These are phyloP conservation scores for Starmera pachycereana DNA, from an alignment of 805 yeast species.

Conservation along the genomic window DNA sequence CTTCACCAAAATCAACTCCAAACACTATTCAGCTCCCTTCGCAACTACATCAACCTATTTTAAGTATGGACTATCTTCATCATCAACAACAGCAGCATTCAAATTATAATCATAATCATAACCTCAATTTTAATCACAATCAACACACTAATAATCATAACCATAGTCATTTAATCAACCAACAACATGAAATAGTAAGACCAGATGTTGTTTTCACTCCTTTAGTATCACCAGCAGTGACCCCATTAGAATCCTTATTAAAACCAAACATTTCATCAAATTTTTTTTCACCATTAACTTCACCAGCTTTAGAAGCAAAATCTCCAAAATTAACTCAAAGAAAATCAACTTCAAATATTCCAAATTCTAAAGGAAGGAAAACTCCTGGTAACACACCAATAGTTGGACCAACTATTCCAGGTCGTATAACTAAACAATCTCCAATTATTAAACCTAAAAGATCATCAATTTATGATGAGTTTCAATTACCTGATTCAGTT, in stretches of 20 bases:
- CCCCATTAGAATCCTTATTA: slow-evolving; percentile 38
- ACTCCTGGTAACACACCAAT: slow-evolving; percentile 30
- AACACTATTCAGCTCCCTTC: too few relatives aligned
- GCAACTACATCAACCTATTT: too few relatives aligned
- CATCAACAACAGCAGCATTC: not conserved
- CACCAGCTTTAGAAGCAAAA: slow-evolving; percentile 52
- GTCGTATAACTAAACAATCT: slow-evolving; percentile 24
- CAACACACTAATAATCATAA: not conserved
- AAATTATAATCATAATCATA: too few relatives aligned
- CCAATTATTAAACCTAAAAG: slow-evolving; percentile 26
- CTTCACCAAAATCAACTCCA: not conserved
- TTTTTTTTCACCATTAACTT: slow-evolving; percentile 43
- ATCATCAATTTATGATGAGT: slow-evolving; percentile 7
- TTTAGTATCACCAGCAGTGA: slow-evolving; percentile 63
- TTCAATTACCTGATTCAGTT: slow-evolving; percentile 10
- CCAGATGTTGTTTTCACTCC: slow-evolving; percentile 67
- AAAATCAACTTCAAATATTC: slow-evolving; percentile 7
- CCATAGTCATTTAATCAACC: too few relatives aligned
- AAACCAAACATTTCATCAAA: slow-evolving; percentile 3
- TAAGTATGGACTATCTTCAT: too few relatives aligned
- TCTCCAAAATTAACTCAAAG: slow-evolving; percentile 16
- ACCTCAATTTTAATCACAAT: not conserved
- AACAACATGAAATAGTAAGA: slow-evolving; percentile 20
- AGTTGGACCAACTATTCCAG: slow-evolving; percentile 25
- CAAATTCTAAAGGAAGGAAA: slow-evolving; percentile 22